phyloP scores from a whole-genome alignment of 805 yeast species.

The Vanderwaltozyma verrucispora region DNA sequence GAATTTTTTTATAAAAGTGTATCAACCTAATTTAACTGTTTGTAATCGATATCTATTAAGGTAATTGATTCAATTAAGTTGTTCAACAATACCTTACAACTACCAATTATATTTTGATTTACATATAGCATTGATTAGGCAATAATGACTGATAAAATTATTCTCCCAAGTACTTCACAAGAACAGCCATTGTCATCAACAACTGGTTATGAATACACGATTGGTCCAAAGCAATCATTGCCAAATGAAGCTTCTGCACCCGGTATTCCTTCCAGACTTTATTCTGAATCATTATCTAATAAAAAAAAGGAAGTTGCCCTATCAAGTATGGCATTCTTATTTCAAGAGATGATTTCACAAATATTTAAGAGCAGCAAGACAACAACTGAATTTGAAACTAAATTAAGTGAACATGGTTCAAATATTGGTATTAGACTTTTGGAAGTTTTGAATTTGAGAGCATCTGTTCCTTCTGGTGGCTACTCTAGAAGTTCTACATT shows the following conservation, averaged over 20 bases:
- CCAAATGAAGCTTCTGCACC: conserved; percentile 15
- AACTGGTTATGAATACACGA: conserved; percentile 23
- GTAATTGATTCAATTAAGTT: too few species aligned
- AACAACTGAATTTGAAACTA: conserved; percentile 49
- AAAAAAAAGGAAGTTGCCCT: conserved; percentile 45
- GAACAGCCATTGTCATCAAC: conserved; percentile 4
- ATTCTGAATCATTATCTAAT: conserved; percentile 17
- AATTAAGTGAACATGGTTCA: conserved; percentile 65
- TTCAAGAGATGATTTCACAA: conserved; percentile 61
- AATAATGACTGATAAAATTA: conserved; percentile 19
- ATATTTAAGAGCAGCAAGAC: conserved; percentile 50
- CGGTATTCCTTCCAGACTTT: conserved; percentile 14
- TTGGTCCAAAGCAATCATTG: conserved; percentile 23
- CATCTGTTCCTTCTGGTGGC: conserved; percentile 17
- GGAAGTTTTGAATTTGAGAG: conserved; percentile 40
- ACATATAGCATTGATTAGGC: too few species aligned
- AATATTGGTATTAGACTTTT: conserved; percentile 60
- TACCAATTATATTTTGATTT: too few species aligned
- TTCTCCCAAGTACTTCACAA: conserved; percentile 19
- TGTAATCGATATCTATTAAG: too few species aligned
- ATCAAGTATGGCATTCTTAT: conserved; percentile 58
- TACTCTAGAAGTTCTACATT: conserved; percentile 13
- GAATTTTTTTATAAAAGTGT: too few species aligned
- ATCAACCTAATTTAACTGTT: too few species aligned
- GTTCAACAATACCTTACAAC: too few species aligned